Base-by-base conservation (phyloP, 2,329 filamentous ascomycete genomes). In the Fusarium azukiicola region DNA sequence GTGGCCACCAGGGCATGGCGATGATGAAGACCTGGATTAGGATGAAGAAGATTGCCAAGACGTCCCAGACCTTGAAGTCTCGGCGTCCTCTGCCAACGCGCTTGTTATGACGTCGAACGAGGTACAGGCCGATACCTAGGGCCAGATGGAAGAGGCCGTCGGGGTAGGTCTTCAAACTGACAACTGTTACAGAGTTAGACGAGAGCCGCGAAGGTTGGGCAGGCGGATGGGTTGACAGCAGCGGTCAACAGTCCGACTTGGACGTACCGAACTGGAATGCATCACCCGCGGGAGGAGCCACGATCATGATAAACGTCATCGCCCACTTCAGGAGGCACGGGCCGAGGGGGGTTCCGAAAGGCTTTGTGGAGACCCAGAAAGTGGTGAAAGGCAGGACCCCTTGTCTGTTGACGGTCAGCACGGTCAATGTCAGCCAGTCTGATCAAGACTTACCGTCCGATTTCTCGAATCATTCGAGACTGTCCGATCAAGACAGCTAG, bases 1-100 rank as follows among this genome's bases (percentile, higher is more conserved):
- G 95, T 4, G 95, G 95, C 78, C 93, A 95, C 95, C 95, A 96
- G 0, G 95, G 95, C 90, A 95, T 95, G 21, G 94, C 89, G 4
- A 96, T 86, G 58, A 96, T 87, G 74, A 93, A 96, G 0, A 94
- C 72, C 68, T 95, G 92, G 1, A 93, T 86, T 0, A 93, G 83
- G 61, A 94, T 90, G 66, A 90, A 93, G 84, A 96, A 95, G 12
- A 91, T 80, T 2, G 96, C 84, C 0, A 91, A 88, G 0, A 90
- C 69, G 73, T 93, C 84, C 94, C 94, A 96, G 0, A 93, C 91
- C 11, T 86, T 88, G 84, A 95, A 96, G 7, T 90, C 89, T 0
- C 91, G 86, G 0, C 81, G 80, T 0, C 88, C 88, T 6, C 93
- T 84, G 6, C 90, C 89, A 7, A 92, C 85, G 2, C 89, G 89